phyloP scores from a whole-genome alignment of 129 eudicot species.

The Artemisia tridentata region DNA sequence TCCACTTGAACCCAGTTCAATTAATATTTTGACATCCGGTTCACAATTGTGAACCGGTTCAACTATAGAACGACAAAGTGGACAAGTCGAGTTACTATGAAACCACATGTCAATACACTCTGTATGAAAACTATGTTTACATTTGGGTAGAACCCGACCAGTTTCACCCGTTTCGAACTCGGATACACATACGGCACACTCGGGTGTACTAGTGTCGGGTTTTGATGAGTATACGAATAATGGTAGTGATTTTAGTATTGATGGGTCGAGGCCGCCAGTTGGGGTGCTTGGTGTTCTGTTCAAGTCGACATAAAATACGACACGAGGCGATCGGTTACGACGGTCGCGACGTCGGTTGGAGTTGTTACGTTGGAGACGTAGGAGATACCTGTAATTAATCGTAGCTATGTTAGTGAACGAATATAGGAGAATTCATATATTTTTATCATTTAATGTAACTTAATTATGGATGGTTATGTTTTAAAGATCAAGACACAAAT shows the following conservation, averaged over 20 bases:
- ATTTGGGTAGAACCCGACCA: conserved; percentile 71
- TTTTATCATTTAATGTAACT: no score
- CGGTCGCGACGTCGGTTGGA: conserved; percentile 46
- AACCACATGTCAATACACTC: conserved; percentile 98
- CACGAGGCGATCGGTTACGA: conserved; percentile 39
- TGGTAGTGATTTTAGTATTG: conserved; percentile 55
- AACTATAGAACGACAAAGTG: conserved; percentile 81
- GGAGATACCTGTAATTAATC: conserved; percentile 17
- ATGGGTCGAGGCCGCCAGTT: conserved; percentile 43
- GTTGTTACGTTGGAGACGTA: conserved; percentile 45
- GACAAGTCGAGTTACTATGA: conserved; percentile 74
- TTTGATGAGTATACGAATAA: conserved; percentile 38
- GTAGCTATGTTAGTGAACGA: no score
- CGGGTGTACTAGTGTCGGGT: conserved; percentile 28
- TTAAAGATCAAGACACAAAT: no score
- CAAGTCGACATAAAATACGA: conserved; percentile 47
- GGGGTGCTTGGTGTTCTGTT: conserved; percentile 3
- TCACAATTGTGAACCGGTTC: conserved; percentile 22
- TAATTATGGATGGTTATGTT: no score
- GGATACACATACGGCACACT: conserved; percentile 92
- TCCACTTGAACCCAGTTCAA: conserved; percentile 16
- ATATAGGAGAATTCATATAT: no score
- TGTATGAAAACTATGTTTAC: conserved; percentile 68
- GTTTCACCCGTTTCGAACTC: conserved; percentile 68
- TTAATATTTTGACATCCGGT: background rate